phyloP scores from a whole-genome alignment of 192 early-diverging fungal genomes.

The Gamsiella multidivaricata region DNA sequence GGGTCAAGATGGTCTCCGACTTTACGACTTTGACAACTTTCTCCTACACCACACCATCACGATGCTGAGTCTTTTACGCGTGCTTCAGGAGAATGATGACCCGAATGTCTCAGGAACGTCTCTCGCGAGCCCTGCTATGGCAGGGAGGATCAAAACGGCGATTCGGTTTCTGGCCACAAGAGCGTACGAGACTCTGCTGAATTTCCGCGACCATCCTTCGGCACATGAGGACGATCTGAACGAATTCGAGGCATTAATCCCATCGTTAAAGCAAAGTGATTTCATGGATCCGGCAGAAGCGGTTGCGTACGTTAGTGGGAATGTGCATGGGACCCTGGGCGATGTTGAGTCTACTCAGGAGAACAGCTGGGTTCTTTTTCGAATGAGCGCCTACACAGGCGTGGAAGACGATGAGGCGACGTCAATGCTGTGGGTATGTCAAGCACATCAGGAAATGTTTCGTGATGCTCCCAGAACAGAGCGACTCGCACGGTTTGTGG shows the following conservation, averaged over 20 bases:
- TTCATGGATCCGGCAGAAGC: neutral
- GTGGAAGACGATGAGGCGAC: neutral
- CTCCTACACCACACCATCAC: neutral
- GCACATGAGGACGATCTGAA: neutral
- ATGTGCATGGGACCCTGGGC: too few species aligned
- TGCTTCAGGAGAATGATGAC: slow-evolving; percentile 11
- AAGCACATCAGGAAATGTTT: slow-evolving; percentile 17
- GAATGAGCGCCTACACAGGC: neutral
- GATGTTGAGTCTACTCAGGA: too few species aligned
- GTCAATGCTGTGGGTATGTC: slow-evolving; percentile 30
- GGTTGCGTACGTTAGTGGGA: too few species aligned
- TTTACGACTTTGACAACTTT: slow-evolving; percentile 14
- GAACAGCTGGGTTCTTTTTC: slow-evolving; percentile 8
- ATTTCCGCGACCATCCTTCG: neutral
- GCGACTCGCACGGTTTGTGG: slow-evolving; percentile 14
- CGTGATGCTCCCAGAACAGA: neutral
- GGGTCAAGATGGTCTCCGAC: neutral
- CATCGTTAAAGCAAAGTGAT: slow-evolving; percentile 4
- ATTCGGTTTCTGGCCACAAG: slow-evolving; percentile 19
- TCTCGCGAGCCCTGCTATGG: neutral
- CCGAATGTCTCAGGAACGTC: neutral
- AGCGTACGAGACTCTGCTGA: neutral
- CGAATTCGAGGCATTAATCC: neutral
- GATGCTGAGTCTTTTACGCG: slow-evolving; percentile 28
- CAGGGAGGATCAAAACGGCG: slow-evolving; percentile 2